These are phyloP conservation scores for Diaporthe destruens DNA, from an alignment of 2,329 filamentous ascomycete species.

Conservation along the genomic window DNA sequence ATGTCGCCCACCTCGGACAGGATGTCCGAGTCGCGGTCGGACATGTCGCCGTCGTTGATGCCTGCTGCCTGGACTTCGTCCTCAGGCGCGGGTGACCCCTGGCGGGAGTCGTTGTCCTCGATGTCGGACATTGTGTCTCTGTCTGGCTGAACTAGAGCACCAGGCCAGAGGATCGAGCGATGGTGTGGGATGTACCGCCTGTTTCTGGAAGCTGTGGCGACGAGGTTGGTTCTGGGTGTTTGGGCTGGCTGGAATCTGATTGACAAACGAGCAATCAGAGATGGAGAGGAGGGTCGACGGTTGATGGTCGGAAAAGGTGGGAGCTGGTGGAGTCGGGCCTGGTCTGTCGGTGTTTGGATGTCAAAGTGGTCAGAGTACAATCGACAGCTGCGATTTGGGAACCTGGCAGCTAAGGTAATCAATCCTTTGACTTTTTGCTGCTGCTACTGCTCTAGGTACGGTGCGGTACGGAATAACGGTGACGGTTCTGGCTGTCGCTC, in stretches of 20 bases:
- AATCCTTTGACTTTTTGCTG: constrained; percentile 11
- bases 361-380: neutral
- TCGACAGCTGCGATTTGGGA: neutral
- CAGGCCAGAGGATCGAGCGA: neutral
- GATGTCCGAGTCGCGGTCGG: constrained; percentile 69
- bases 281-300: neutral
- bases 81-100: constrained; percentile 25
- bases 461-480: neutral
- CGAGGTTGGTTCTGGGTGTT: neutral
- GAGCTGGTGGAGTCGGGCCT: neutral
- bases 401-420: neutral
- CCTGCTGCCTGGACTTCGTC: constrained; percentile 32
- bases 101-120: constrained; percentile 38
- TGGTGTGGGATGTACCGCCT: neutral
- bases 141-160: neutral
- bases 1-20: constrained; percentile 78
- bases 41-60: constrained; percentile 51
- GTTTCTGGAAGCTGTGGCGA: constrained; percentile 15
- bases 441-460: neutral
- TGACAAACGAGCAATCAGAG: neutral
- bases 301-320: neutral
- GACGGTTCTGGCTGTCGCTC: neutral
- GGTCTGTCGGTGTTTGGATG: constrained; percentile 6
- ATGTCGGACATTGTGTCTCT: constrained; percentile 49
- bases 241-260: neutral